A percentile compares a stretch with the other conserved stretches of the same genome.
These are phyloP conservation scores for Aspergillus coremiiformis DNA, from an alignment of 495 filamentous ascomycete species.

Conservation along the genomic window DNA sequence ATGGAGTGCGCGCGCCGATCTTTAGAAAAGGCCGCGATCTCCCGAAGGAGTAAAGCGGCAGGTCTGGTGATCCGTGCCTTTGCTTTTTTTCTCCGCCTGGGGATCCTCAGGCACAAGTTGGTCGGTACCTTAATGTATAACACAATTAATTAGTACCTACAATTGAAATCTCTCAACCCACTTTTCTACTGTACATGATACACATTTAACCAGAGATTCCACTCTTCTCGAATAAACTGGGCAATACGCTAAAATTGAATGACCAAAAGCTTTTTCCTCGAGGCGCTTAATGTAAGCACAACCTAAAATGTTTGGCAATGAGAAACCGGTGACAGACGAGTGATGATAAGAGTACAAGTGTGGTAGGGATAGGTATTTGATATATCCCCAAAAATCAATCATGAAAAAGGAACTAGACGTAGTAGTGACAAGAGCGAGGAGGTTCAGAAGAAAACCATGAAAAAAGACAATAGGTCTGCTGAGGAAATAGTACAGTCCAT, in stretches of 20 bases:
- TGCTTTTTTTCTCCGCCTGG: constrained; percentile 6
- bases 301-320: background rate
- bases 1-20: constrained; percentile 29
- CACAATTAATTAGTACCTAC: background rate
- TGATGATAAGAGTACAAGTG: background rate
- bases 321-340: constrained; percentile 1
- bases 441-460: background rate
- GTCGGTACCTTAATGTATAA: background rate
- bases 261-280: background rate
- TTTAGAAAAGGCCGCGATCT: constrained; percentile 38
- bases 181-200: background rate
- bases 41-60: constrained; percentile 6
- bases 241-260: background rate
- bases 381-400: background rate
- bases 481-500: background rate
- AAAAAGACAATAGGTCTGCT: constrained; percentile 1
- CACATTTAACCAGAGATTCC: background rate
- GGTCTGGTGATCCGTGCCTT: constrained; percentile 35
- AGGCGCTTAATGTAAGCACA: background rate
- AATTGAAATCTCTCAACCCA: background rate
- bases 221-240: background rate
- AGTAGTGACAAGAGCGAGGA: background rate
- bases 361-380: background rate
- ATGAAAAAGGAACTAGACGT: background rate
- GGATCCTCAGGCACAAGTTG: background rate